Evolutionary conservation across 169 alveolate genomes (phyloP), one percentile per base, ranked within the genome.

Genomic region (Plasmodium adleri): DNA sequence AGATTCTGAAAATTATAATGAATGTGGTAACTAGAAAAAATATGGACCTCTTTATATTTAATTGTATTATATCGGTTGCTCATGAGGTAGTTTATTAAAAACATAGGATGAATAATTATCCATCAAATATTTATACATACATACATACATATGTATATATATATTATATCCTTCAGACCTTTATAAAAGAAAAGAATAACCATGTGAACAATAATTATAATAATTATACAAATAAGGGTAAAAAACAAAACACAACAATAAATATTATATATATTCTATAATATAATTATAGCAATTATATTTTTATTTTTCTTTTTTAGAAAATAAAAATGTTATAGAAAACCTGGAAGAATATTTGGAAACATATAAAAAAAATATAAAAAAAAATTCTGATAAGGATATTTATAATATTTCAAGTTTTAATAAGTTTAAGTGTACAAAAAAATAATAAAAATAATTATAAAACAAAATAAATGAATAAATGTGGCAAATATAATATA

Each of bases 11-110:
- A 72, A 80, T 80, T 49, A 26, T 80, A 45, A 59, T 80, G 28
- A 80, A 80, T 28, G 59, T 80, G 39, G 90, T 80, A 9, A 80
- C 90, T 58, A 80, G 70, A 72, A 80, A 80, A 63, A 83, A 80
- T 47, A 60, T 80, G 15, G 90, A 80, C 54, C 72, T 80, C 64
- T 62, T 50, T 50, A 67, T 83, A 49, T 80, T 80, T 62, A 58
- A 80, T 62, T 80, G 90, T 62, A 80, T 80, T 20, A 67, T 73
- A 2, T 80, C 90, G 20, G 85, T 80, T 68, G 83, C 90, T 13
- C 70, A 80, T 62, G 90, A 80, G 50, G 90, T 80, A 17, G 20
- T 66, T 68, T 43, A 28, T 15, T 54, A 20, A 24, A n/a, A 28
- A 24, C 0, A 26, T 13, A 15, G 22, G 64, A 56, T 26, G 28